These are phyloP conservation scores for Jamesozyma jinghongensis DNA, from an alignment of 805 yeast genomes.

Conservation along the genomic window DNA sequence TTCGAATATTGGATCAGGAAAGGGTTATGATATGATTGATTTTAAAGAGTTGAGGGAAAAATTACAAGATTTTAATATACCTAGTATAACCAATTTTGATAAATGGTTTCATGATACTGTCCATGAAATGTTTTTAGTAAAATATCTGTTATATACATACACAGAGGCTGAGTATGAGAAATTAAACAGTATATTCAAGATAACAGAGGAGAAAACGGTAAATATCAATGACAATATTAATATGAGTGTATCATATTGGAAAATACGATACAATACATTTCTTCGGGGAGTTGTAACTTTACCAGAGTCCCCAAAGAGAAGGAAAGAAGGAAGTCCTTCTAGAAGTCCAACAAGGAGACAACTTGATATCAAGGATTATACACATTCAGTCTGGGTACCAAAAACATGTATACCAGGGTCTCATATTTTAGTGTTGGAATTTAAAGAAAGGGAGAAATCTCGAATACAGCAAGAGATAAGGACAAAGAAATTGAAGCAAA, in stretches of 20 bases:
- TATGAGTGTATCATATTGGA: constrained; percentile 11
- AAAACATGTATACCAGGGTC: constrained; percentile 13
- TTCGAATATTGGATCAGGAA: constrained; percentile 15
- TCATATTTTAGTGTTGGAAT: constrained; percentile 12
- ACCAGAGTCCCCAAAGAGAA: neutral
- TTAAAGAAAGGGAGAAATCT: constrained; percentile 3
- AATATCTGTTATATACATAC: constrained; percentile 9
- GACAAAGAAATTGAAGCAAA: neutral
- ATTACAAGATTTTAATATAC: constrained; percentile 8
- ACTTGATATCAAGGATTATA: constrained; percentile 9
- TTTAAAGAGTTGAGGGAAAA: constrained; percentile 6
- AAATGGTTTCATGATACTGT: constrained; percentile 24
- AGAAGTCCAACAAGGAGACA: constrained; percentile 17
- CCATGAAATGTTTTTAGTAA: constrained; percentile 22
- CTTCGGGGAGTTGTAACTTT: constrained; percentile 1
- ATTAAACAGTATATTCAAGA: constrained; percentile 5
- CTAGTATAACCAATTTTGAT: constrained; percentile 18
- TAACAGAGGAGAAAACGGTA: constrained; percentile 16
- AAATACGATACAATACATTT: constrained; percentile 18
- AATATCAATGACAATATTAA: constrained; percentile 6
- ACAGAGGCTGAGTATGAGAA: constrained; percentile 2
- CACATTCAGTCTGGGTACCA: constrained; percentile 17
- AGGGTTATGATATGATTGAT: constrained; percentile 5
- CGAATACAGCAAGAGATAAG: neutral
- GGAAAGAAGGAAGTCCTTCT: constrained; percentile 2